Percentiles rank a stretch among this genome's conserved stretches.
Conservation (phyloP, 176 grass and related monocot species). For the Pontederia paniculata region DNA sequence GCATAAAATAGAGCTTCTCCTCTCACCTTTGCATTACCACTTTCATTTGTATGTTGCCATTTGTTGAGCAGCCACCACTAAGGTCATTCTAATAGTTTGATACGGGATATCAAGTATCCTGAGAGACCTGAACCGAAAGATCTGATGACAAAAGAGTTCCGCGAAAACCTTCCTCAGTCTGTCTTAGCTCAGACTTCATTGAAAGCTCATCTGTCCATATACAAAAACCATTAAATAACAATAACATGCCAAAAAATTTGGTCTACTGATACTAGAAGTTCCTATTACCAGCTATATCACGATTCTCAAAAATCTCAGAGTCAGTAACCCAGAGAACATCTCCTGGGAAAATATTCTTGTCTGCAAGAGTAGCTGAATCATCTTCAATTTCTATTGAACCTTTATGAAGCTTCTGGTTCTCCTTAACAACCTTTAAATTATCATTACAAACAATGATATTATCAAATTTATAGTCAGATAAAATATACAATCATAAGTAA, state of each 20-base stretch:
- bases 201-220: conserved; percentile 70
- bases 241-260: too few relatives aligned
- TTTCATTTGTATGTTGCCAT: too few relatives aligned
- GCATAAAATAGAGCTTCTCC: too few relatives aligned
- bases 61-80: too few relatives aligned
- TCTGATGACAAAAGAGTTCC: conserved; percentile 79
- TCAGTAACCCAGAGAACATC: conserved; percentile 90
- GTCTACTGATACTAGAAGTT: neutral
- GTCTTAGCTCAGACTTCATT: conserved; percentile 36
- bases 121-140: conserved; percentile 19
- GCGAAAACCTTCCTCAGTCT: conserved; percentile 84
- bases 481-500: too few relatives aligned
- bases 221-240: neutral
- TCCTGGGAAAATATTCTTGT: conserved; percentile 87
- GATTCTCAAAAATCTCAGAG: conserved; percentile 79
- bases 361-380: conserved; percentile 76
- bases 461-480: too few relatives aligned
- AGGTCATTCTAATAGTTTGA: too few relatives aligned
- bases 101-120: neutral
- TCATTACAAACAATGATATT: neutral
- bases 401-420: conserved; percentile 98
- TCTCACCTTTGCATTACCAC: too few relatives aligned
- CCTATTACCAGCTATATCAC: conserved; percentile 82
- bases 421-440: conserved; percentile 79
- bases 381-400: conserved; percentile 71